Evolutionary conservation across 2,329 filamentous ascomycete genomes (phyloP).

Genomic region (Huntiella moniliformis): DNA sequence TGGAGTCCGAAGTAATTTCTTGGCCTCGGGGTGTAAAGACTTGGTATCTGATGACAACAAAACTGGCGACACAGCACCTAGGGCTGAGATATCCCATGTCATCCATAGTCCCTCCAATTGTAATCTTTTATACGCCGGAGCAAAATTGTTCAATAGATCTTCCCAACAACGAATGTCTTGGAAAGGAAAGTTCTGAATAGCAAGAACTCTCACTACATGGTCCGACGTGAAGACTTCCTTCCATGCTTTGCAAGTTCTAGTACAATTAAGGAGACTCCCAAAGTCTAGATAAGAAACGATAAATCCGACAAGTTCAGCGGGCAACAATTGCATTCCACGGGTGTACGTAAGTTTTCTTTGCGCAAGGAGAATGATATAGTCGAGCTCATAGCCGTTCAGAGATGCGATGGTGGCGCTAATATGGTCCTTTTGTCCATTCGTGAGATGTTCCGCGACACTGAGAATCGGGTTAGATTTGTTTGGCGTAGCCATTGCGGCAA

Average conservation of each 20-base stretch:
- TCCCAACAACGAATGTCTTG: neutral
- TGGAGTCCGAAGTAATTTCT: no score
- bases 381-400: neutral
- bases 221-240: neutral
- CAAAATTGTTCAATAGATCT: neutral
- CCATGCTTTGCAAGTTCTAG: neutral
- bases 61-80: neutral
- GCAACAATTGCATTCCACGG: neutral
- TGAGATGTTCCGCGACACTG: no score
- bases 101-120: neutral
- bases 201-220: neutral
- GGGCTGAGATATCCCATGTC: neutral
- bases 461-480: no score
- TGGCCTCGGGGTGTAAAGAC: no score
- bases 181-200: neutral
- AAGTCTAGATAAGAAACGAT: slow-evolving; percentile 1
- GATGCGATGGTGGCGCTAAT: no score
- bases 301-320: neutral
- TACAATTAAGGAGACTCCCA: neutral
- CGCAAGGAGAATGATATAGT: neutral
- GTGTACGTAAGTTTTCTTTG: neutral
- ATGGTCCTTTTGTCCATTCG: no score
- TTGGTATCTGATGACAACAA: no score
- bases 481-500: no score
- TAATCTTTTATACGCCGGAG: no score